Base-by-base conservation (phyloP, 805 yeast genomes). In the Saccharomyces mikatae region DNA sequence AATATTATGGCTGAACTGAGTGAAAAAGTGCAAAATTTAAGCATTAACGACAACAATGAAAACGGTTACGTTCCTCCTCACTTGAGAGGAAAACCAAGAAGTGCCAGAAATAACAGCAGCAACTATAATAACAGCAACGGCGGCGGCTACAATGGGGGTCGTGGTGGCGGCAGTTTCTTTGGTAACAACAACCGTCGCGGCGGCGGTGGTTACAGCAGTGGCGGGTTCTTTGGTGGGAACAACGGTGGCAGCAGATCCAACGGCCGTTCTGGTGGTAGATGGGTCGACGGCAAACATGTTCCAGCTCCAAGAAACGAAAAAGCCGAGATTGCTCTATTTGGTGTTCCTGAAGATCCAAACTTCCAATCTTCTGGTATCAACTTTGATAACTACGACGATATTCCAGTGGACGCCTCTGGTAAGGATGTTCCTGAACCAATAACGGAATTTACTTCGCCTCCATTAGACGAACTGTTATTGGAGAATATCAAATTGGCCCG, bases 321-420 rank as follows among this genome's bases (percentile, higher is more conserved):
- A 55, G 66, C 84, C 61, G 99, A 94, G 76, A 64, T 78, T 54
- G 90, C 89, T 67, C 77, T 94, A 58, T 95, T 87, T 65, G 99
- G 99, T 66, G 96, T 84, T 66, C 70, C 76, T 31, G 76, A 74
- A 46, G 79, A 77, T 58, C 79, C 89, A 64, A 67, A 70, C 44
- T 83, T 84, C 77, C 97, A 88, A 78, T 84, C 95, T 52, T 87
- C 96, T 41, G 99, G 99, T 80, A 94, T 94, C 76, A 94, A 94
- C 78, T 94, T 94, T 69, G 99, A 95, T 74, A 90, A 89, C 79
- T 94, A 94, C 74, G 99, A 94, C 72, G 98, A 95, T 56, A 94
- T 94, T 60, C 99, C 99, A 57, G 97, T 94, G 59, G 98, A 94
- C 75, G 99, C 97, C 50, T 76, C 96, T 50, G 99, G 99, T 76